A percentile compares a stretch with the other conserved stretches of the same genome.
Evolutionary conservation across 495 filamentous ascomycete genomes (phyloP).

Genomic region (Niebla homalea): DNA sequence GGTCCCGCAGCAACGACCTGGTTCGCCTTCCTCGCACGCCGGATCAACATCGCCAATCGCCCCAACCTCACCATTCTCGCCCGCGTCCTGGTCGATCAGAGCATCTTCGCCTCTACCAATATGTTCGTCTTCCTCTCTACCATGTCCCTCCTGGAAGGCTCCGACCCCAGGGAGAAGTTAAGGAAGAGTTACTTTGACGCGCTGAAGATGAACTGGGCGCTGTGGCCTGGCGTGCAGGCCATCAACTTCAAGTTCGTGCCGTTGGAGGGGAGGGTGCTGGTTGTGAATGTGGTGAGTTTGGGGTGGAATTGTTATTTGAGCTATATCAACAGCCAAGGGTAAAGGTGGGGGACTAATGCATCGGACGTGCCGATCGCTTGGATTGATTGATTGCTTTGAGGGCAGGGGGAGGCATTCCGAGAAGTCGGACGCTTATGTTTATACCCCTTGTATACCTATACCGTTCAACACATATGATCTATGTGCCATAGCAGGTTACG

Average conservation of each 20-base stretch:
- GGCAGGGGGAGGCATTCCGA: too few relatives aligned
- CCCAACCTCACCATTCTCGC: constrained; percentile 58
- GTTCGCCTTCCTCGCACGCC: constrained; percentile 66
- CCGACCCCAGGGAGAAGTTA: constrained; percentile 55
- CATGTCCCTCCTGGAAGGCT: constrained; percentile 83
- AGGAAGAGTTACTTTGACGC: constrained; percentile 50
- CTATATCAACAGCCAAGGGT: constrained; percentile 52
- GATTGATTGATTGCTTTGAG: too few relatives aligned
- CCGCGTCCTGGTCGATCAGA: constrained; percentile 72
- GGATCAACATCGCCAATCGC: constrained; percentile 48
- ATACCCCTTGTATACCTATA: too few relatives aligned
- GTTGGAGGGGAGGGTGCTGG: constrained; percentile 68
- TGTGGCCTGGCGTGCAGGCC: constrained; percentile 87
- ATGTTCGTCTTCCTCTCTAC: constrained; percentile 69
- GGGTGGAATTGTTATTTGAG: constrained; percentile 97
- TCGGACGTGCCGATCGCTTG: too few relatives aligned
- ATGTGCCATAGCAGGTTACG: too few relatives aligned
- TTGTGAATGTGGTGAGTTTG: constrained; percentile 74
- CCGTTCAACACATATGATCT: too few relatives aligned
- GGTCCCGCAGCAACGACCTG: constrained; percentile 82
- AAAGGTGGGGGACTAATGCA: background rate
- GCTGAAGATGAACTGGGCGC: constrained; percentile 72
- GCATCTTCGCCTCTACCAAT: constrained; percentile 72
- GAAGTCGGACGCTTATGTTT: too few relatives aligned
- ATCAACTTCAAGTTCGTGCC: constrained; percentile 88